Base-by-base conservation (phyloP, 2,329 filamentous ascomycete genomes). In the Pseudogymnoascus sp. region DNA sequence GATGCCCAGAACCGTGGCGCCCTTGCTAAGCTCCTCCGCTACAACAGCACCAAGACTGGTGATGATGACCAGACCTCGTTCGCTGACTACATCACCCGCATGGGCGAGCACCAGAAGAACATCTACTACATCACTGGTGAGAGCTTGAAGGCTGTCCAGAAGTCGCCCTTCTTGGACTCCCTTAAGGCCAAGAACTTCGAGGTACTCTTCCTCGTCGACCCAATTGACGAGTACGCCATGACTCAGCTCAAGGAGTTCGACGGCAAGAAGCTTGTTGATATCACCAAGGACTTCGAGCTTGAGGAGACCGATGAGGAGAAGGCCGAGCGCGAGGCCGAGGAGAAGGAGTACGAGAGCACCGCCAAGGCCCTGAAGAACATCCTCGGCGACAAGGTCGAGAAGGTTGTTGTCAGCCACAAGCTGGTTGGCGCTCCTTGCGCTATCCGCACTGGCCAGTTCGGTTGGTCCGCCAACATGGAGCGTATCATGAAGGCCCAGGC, bases 401-500 rank as follows among this genome's bases (percentile, higher is more conserved):
- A 99, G 90, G 95, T 99, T 43, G 93, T 99, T 69, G 93, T 99
- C 78, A 93, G 89, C 71, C 91, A 98, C 90, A 98, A 98, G 89
- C 88, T 99, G 67, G 87, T 90, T 73, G 90, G 90, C 77, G 86
- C 95, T 70, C 95, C 95, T 76, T 98, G 95, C 81, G 95, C 95
- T 78, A 98, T 99, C 85, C 93, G 95, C 80, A 99, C 95, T 72
- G 95, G 95, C 76, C 95, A 98, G 83, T 99, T 99, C 80, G 95
- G 95, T 81, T 99, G 95, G 95, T 98, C 93, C 65, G 95, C 95
- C 78, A 99, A 99, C 88, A 99, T 99, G 95, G 95, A 99, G 87
- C 95, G 95, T 85, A 99, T 99, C 88, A 99, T 99, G 95, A 99
- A 99, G 90, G 95, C 95, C 28, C 95, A 99, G 85, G 95, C 95